Evolutionary conservation across 2,329 filamentous ascomycete genomes (phyloP).

Genomic region (Exophiala calicioides): DNA sequence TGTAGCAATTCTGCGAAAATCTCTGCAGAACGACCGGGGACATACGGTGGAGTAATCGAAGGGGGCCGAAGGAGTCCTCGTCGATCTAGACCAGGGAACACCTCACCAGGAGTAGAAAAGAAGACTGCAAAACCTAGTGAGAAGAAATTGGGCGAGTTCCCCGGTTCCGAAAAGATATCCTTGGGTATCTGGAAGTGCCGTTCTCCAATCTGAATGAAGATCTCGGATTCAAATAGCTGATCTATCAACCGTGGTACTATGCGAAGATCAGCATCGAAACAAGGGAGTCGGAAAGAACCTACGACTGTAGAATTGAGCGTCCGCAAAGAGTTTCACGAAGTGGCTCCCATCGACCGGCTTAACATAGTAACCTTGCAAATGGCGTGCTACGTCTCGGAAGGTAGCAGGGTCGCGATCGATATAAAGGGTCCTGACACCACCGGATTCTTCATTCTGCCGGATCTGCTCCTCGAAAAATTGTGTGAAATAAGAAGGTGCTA

Average conservation of each 20-base stretch:
- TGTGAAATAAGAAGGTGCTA: slow-evolving; percentile 95
- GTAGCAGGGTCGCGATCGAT: slow-evolving; percentile 91
- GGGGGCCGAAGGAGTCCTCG: slow-evolving; percentile 80
- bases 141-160: slow-evolving; percentile 95
- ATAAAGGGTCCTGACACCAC: slow-evolving; percentile 76
- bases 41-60: slow-evolving; percentile 77
- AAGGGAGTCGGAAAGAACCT: slow-evolving; percentile 36
- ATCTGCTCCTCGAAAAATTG: slow-evolving; percentile 89
- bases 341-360: slow-evolving; percentile 77
- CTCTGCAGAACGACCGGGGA: slow-evolving; percentile 79
- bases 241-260: slow-evolving; percentile 83
- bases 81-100: slow-evolving; percentile 83
- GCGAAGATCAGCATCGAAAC: slow-evolving; percentile 6
- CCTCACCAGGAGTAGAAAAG: slow-evolving; percentile 75
- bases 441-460: slow-evolving; percentile 60
- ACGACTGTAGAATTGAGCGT: slow-evolving; percentile 92
- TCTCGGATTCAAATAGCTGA: slow-evolving; percentile 86
- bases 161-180: slow-evolving; percentile 79
- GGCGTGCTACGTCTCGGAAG: slow-evolving; percentile 84
- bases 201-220: slow-evolving; percentile 88
- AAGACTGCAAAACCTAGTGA: slow-evolving; percentile 85
- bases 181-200: slow-evolving; percentile 86
- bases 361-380: slow-evolving; percentile 89
- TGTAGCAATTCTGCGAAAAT: slow-evolving; percentile 81
- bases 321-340: slow-evolving; percentile 89